Conservation (phyloP, 371 early-diverging fungal species). For the Rhizopus microsporus region DNA sequence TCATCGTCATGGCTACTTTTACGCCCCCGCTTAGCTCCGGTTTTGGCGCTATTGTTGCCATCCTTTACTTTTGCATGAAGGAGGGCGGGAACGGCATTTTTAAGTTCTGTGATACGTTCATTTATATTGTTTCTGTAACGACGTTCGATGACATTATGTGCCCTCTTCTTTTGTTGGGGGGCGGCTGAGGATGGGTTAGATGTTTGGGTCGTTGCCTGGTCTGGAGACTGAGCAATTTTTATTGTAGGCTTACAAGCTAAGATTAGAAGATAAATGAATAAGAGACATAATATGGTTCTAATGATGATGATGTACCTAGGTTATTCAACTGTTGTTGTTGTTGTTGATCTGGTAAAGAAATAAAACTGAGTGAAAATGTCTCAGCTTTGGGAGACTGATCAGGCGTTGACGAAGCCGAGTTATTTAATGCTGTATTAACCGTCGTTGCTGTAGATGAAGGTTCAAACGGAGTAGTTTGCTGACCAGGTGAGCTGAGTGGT, state of each 20-base stretch:
- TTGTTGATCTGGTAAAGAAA: not conserved
- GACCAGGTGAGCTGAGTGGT: not conserved
- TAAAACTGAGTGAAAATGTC: not conserved
- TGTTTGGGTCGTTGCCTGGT: slow-evolving; percentile 1
- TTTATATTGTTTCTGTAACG: slow-evolving; percentile 95
- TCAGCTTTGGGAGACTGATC: slow-evolving; percentile 19
- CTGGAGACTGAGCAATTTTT: not conserved
- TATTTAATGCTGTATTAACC: slow-evolving; percentile 3
- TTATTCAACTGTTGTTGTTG: not conserved
- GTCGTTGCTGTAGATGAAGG: slow-evolving; percentile 3
- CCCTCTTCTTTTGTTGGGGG: slow-evolving; percentile 81
- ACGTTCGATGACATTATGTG: slow-evolving; percentile 94
- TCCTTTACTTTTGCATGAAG: slow-evolving; percentile 58
- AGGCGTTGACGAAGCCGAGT: slow-evolving; percentile 17
- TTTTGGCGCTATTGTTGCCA: not conserved
- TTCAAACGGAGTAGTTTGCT: not conserved
- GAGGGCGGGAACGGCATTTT: slow-evolving; percentile 86
- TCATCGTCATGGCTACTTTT: slow-evolving; percentile 39
- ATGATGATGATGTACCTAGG: not conserved
- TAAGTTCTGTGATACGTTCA: slow-evolving; percentile 86
- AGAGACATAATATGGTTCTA: not conserved
- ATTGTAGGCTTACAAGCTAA: not conserved
- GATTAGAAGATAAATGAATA: not conserved
- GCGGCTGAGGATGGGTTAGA: slow-evolving; percentile 5
- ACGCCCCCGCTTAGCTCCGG: slow-evolving; percentile 12